Base-by-base conservation (phyloP, 345 rosid genomes). In the Isatis tinctoria region DNA sequence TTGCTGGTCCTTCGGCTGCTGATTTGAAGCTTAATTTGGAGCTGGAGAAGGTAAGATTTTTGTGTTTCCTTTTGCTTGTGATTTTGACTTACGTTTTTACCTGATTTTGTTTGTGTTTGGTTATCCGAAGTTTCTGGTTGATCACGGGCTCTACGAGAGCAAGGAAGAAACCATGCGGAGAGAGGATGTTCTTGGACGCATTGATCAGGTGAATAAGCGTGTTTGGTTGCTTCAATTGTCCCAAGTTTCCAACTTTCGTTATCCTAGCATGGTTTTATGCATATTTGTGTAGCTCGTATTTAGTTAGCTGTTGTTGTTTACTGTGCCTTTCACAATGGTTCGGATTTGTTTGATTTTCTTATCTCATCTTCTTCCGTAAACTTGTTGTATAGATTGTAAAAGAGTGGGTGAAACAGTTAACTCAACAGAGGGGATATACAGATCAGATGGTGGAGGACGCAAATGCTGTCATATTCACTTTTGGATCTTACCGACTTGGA, bases 371-470 rank as follows among this genome's bases (percentile, higher is more conserved):
- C 5, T 3, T 11, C 4, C 43, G 3, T 5, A 39, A 39, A 56
- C 9, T 5, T 28, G 4, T 20, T 64, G 52, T 73, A 28, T 75
- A 90, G 97, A 84, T 90, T 82, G 98, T 83, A 5, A 88, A 84
- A 53, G 83, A 66, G 44, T 92, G 98, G 98, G 97, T 90, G 62
- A 92, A 86, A 81, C 85, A 85, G 63, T 71, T 87, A 18, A 87
- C 97, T 49, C 76, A 74, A 18, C 60, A 79, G 45, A 83, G 84
- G 49, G 93, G 98, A 14, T 90, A 85, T 74, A 75, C 90, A 0
- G 96, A 93, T 78, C 92, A 87, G 77, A 87, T 85, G 93, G 90
- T 89, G 76, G 97, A 93, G 67, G 90, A 90, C 49, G 97, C 98
- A 6, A 90, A 88, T 81, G 95, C 95, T 18, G 80, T 87, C 18